Evolutionary conservation across 2,329 filamentous ascomycete genomes (phyloP).

Genomic region (Epichloe sibirici): DNA sequence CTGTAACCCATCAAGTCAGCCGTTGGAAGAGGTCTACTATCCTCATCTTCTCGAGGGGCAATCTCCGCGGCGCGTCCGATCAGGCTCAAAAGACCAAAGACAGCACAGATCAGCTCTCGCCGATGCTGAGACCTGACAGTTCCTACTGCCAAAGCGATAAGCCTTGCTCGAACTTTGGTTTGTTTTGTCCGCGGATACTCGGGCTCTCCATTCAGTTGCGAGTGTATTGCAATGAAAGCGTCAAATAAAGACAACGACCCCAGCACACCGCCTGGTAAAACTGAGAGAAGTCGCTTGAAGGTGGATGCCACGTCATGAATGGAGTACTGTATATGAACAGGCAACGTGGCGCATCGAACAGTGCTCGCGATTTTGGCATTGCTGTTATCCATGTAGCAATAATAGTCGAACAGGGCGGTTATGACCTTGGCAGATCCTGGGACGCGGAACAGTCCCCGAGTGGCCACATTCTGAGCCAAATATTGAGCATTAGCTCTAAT

Average conservation of each 20-base stretch:
- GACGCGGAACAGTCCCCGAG: conserved; percentile 50
- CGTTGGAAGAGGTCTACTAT: conserved; percentile 39
- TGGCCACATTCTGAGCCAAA: conserved; percentile 42
- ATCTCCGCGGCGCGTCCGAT: conserved; percentile 47
- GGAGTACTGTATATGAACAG: conserved; percentile 44
- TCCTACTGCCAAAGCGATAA: conserved; percentile 51
- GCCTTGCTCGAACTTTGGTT: conserved; percentile 45
- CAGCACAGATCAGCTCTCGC: conserved; percentile 52
- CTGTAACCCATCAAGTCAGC: conserved; percentile 52
- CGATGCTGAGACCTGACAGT: conserved; percentile 47
- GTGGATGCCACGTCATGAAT: conserved; percentile 55
- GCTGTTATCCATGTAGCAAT: conserved; percentile 37
- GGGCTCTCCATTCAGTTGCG: conserved; percentile 38
- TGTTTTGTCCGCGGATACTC: conserved; percentile 42
- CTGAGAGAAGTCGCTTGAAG: conserved; percentile 53
- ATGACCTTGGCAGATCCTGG: conserved; percentile 45
- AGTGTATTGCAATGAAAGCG: conserved; percentile 47
- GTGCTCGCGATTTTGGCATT: conserved; percentile 42
- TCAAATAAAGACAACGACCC: conserved; percentile 51
- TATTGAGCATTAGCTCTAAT: conserved; percentile 54
- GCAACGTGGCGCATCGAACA: conserved; percentile 45
- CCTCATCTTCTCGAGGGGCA: conserved; percentile 37
- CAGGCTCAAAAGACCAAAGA: conserved; percentile 52
- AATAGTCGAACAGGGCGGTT: conserved; percentile 51
- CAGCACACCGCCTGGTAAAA: conserved; percentile 53